phyloP scores from a whole-genome alignment of 176 grass and related monocot genomes.

The Zoysia pacifica region DNA sequence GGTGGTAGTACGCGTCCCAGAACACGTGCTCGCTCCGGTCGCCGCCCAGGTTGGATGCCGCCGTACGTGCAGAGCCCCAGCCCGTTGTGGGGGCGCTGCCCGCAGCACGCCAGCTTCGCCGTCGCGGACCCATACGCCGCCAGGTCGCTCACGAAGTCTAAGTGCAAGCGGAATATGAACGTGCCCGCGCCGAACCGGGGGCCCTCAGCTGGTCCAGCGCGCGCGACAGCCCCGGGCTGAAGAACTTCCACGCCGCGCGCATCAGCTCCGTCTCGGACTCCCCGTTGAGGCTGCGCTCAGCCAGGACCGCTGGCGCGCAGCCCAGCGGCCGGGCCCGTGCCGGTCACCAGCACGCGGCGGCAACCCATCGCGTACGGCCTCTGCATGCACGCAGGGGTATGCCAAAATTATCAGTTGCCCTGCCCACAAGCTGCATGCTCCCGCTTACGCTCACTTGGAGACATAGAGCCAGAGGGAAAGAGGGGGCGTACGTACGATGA shows the following conservation, averaged over 20 bases:
- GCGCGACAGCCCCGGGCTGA: conserved; percentile 78
- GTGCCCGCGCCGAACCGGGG: conserved; percentile 49
- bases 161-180: conserved; percentile 72
- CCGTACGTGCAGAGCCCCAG: conserved; percentile 78
- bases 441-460: too few species aligned
- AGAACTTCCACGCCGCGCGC: conserved; percentile 65
- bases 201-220: conserved; percentile 56
- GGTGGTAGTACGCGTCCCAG: conserved; percentile 99
- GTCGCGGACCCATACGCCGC: conserved; percentile 51
- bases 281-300: conserved; percentile 54
- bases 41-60: conserved; percentile 56
- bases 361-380: conserved; percentile 57
- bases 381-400: too few species aligned
- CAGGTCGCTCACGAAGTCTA: conserved; percentile 81
- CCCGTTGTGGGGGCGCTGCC: conserved; percentile 87
- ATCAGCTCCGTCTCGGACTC: conserved; percentile 66
- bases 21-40: conserved; percentile 66
- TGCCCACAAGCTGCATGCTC: too few species aligned
- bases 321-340: conserved; percentile 87
- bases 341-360: conserved; percentile 79
- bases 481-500: conserved; percentile 27
- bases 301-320: conserved; percentile 79
- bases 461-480: too few species aligned
- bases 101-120: conserved; percentile 84
- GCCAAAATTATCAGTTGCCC: too few species aligned